Base-by-base conservation (phyloP, 441 rosid genomes). In the Isatis lusitanica region DNA sequence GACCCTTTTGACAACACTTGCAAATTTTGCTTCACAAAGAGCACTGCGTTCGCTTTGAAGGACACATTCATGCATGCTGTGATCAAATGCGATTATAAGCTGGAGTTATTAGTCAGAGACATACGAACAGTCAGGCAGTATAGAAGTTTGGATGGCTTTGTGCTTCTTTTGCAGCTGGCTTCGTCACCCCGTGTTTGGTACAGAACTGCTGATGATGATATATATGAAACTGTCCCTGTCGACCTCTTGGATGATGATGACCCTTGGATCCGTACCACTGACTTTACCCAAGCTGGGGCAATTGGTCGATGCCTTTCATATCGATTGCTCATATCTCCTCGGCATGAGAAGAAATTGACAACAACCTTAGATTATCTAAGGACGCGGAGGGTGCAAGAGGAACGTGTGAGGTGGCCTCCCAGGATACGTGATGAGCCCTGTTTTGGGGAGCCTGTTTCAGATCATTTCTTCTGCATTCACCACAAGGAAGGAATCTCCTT, bases 211-310 rank as follows among this genome's bases (percentile, higher is more conserved):
- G 92, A 90, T 72, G 97, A 94, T 77, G 92, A 92, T 16, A 77
- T 89, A 9, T 72, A 84, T 61, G 87, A 75, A 40, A 63, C 72
- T 1, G 85, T 79, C 51, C 85, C 96, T 17, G 81, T 74, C 48
- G 94, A 90, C 78, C 66, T 92, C 80, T 81, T 94, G 81, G 98
- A 94, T 74, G 97, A 94, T 75, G 98, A 94, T 72, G 98, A 94
- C 76, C 98, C 97, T 74, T 92, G 98, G 97, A 92, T 94, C 71
- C 85, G 97, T 58, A 90, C 97, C 39, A 90, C 96, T 38, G 97
- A 94, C 84, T 89, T 90, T 67, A 89, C 97, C 3, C 80, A 79
- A 35, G 81, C 84, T 66, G 91, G 97, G 31, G 92, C 97, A 35
- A 78, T 94, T 51, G 93, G 97, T 69, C 93, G 97, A 6, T 87